A percentile compares a stretch with the other conserved stretches of the same genome.
These are phyloP conservation scores for Cardiospermum halicacabum DNA, from an alignment of 345 rosid genomes.

Conservation along the genomic window DNA sequence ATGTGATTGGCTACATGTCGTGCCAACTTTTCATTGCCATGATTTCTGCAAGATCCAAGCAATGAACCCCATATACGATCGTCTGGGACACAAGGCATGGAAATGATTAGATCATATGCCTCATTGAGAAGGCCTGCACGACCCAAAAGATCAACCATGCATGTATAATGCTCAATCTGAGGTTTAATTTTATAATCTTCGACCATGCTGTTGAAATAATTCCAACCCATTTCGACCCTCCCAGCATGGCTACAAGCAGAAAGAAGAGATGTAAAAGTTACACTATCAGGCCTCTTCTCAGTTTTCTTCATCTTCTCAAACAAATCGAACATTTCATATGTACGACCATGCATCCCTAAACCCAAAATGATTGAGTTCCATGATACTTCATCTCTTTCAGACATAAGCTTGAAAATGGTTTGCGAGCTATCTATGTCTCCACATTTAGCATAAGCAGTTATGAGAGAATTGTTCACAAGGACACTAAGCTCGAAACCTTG, in stretches of 20 bases:
- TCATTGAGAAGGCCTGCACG: constrained; percentile 36
- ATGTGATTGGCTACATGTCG: constrained; percentile 33
- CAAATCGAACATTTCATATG: constrained; percentile 24
- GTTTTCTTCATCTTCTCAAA: constrained; percentile 39
- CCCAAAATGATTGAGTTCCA: constrained; percentile 45
- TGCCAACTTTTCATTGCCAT: constrained; percentile 31
- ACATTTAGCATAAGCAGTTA: constrained; percentile 42
- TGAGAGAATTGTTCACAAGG: constrained; percentile 38
- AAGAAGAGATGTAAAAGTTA: constrained; percentile 41
- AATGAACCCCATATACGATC: constrained; percentile 45
- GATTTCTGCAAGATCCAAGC: constrained; percentile 46
- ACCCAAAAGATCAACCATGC: constrained; percentile 52
- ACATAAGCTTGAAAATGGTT: constrained; percentile 27
- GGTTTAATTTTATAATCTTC: constrained; percentile 38
- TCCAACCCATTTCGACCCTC: constrained; percentile 33
- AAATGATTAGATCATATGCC: constrained; percentile 37
- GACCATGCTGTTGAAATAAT: constrained; percentile 32
- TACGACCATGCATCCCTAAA: constrained; percentile 38
- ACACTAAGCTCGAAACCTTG: constrained; percentile 24
- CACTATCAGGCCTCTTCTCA: constrained; percentile 27
- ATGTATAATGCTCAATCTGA: constrained; percentile 41
- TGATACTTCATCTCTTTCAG: constrained; percentile 28
- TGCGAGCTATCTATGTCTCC: constrained; percentile 30
- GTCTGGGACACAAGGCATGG: constrained; percentile 40
- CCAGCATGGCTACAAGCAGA: constrained; percentile 47